Evolutionary conservation across 345 rosid species (phyloP), one percentile per base, ranked within the genome.

Genomic region (Brassica nigra): DNA sequence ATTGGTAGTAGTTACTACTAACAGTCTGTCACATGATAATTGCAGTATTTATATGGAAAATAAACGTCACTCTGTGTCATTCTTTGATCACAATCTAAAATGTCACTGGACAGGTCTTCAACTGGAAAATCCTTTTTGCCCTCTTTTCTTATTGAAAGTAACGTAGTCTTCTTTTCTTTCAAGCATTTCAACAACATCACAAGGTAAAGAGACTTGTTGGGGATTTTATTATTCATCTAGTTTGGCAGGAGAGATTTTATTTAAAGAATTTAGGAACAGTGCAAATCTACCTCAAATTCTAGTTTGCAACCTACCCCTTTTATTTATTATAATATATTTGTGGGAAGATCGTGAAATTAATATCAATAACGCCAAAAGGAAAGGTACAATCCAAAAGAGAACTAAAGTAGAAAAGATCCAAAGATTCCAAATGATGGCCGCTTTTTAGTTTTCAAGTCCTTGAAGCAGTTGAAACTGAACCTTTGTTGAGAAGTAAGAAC

Each of bases 381-480:
- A 30, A 11, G 28, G 11, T 54, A 18, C 59, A 16, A 8, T 52
- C 5, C 20, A 15, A 15, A 52, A 15, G 28, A 55, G 11, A 55
- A 54, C 59, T 15, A 54, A 15, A 55, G 59, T 49, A 18, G 10
- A 2, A 68, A 44, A 27, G 8, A 54, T 74, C 49, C 14, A n/a
- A 68, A 58, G 62, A 59, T 68, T 76, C 61, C 62, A 68, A 57
- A 14, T 36, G 77, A 44, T 10, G 1, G 52, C 14, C n/a, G n/a
- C 63, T 58, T 59, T 59, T 16, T 31, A 47, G 23, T 68, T 59
- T 61, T 68, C 47, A 49, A 58, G 62, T 8, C 59, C 14, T 34
- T 3, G 11, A 73, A 39, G 27, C 8, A 0, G 37, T 62, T 14
- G 6, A 15, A 54, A 54, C 23, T 10, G 31, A 73, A 4, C 59